Evolutionary conservation across 345 rosid species (phyloP), one percentile per base, ranked within the genome.

Genomic region (Citrus australasica): DNA sequence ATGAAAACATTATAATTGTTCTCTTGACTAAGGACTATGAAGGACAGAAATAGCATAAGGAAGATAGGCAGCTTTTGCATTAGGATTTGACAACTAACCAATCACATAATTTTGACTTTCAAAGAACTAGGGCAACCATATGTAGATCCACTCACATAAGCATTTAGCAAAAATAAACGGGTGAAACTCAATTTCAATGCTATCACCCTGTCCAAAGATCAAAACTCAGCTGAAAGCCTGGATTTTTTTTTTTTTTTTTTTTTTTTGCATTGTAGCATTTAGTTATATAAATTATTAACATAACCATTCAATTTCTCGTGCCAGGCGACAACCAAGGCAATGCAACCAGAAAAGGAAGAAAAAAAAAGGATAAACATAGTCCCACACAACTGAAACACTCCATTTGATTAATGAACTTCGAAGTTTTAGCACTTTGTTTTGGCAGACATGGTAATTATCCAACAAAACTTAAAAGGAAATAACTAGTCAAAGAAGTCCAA

Each of bases 401-500:
- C 24, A 14, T 17, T 27, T 75, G 58, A 75, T 63, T 21, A 25
- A 42, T 46, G 28, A 48, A 24, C 4, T 10, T 58, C 10, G 30
- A 55, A 37, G 3, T 76, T 22, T 55, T 76, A 76, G 67, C 33
- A 68, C 38, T 56, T 67, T 67, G 33, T 56, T 32, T 67, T 81
- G 19, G 42, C 40, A 71, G 53, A 63, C 28, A 22, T 7, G 11
- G 55, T 38, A 67, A 38, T 5, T 53, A 16, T 37, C 30, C 22
- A 21, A 30, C 35, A 69, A 2, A 64, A 66, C 28, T 3, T 16
- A 17, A 67, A 66, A 30, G 22, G 42, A 62, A 62, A 58, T 40
- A 58, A 66, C 48, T 76, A 17, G 51, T 27, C 24, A 71, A 19
- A 71, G 66, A 64, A 78, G 38, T 14, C 74, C 27, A 82, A 95